Evolutionary conservation across 1,284 basidiomycete genomes (phyloP).

Genomic region (Phellopilus nigrolimitatus): DNA sequence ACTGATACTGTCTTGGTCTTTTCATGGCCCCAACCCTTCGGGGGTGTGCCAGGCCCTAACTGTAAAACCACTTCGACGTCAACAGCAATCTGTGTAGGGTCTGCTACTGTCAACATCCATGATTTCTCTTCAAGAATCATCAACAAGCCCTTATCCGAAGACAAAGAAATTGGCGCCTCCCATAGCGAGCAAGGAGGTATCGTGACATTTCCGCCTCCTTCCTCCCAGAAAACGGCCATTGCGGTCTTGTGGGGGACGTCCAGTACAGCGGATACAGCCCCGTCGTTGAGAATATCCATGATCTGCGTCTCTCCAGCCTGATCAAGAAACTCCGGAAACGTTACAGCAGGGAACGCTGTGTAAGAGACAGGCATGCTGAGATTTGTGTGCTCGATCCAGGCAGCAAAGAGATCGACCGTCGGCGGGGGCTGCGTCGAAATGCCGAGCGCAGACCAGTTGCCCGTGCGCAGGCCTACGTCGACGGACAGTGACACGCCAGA

Average conservation of each 20-base stretch:
- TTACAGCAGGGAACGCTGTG: constrained; percentile 47
- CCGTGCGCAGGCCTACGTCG: constrained; percentile 43
- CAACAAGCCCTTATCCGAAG: constrained; percentile 37
- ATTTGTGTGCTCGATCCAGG: constrained; percentile 48
- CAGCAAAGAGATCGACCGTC: constrained; percentile 56
- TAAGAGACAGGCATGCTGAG: constrained; percentile 41
- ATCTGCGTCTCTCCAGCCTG: constrained; percentile 27
- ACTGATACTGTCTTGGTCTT: constrained; percentile 29
- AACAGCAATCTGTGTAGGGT: constrained; percentile 44
- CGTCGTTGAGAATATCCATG: constrained; percentile 40
- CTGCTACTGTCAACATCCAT: constrained; percentile 47
- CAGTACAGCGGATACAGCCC: constrained; percentile 37
- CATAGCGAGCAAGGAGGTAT: constrained; percentile 20
- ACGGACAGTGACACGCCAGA: constrained; percentile 39
- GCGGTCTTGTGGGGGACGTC: constrained; percentile 34
- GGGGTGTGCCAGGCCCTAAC: constrained; percentile 26
- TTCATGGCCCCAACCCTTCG: constrained; percentile 28
- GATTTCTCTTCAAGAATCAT: constrained; percentile 40
- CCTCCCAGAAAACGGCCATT: constrained; percentile 45
- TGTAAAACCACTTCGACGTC: constrained; percentile 26
- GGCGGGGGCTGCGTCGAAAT: constrained; percentile 47
- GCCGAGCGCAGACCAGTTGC: constrained; percentile 62
- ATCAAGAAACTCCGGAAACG: constrained; percentile 30
- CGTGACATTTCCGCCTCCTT: constrained; percentile 28
- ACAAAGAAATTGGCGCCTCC: constrained; percentile 34